Evolutionary conservation across 2,329 filamentous ascomycete species (phyloP), one percentile per base, ranked within the genome.

Genomic region (Geosmithia flava): DNA sequence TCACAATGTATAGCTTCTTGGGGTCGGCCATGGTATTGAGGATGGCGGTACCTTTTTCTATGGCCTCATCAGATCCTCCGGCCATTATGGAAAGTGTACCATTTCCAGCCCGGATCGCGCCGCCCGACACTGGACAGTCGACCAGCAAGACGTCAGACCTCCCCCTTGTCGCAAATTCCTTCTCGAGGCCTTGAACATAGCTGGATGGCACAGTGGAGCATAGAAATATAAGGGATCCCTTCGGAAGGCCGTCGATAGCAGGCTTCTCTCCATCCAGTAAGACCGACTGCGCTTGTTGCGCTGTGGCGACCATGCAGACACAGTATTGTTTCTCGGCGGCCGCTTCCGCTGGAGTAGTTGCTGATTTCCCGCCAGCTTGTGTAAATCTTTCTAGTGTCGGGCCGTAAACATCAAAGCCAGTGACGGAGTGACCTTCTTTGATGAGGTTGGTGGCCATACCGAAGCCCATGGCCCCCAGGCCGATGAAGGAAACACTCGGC

Each of bases 391-490:
- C 76, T 33, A 87, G 72, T 0, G 82, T 80, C 6, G 82, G 80
- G 2, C 68, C 68, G 67, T 77, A 87, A 41, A 87, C 76, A 58
- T 89, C 85, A 60, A 80, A 88, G 49, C 84, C 84, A 20, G 77
- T 81, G 20, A 88, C 83, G 23, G 67, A 51, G 62, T 83, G 85
- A 50, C 81, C 81, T 53, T 76, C 67, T 54, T 80, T 78, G 56
- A 87, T 69, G 44, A 89, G 75, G 59, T 87, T 75, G 51, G 78
- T 85, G 53, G 85, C 85, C 84, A 89, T 88, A 59, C 85, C 85
- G 61, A 87, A 85, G 59, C 85, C 85, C 85, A 88, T 88, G 64
- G 84, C 84, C 49, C 85, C 85, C 3, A 89, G 80, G 69, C 85
- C 85, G 53, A 85, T 81, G 64, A 87, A 87, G 53, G 78, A 75